Conservation (phyloP, 805 yeast species). For the Saccharomycopsis sp. region DNA sequence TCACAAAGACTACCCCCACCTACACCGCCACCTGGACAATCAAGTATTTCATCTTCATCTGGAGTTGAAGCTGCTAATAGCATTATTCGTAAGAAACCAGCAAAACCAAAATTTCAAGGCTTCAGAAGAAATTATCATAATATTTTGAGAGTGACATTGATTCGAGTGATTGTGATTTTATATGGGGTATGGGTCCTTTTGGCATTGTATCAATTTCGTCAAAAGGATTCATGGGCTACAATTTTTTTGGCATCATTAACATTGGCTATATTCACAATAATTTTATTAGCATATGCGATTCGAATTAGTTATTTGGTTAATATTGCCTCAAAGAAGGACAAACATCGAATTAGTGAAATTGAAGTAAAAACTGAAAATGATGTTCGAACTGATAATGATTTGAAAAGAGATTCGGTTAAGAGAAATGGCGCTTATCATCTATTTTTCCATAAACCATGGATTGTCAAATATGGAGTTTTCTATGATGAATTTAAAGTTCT, state of each 20-base stretch:
- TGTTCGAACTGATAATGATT: neutral
- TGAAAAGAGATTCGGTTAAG: neutral
- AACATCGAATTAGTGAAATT: conserved; percentile 22
- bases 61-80: neutral
- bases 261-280: conserved; percentile 25
- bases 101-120: conserved; percentile 19
- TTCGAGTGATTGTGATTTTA: conserved; percentile 26
- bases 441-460: conserved; percentile 28
- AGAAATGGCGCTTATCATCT: conserved; percentile 19
- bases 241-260: conserved; percentile 26
- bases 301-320: conserved; percentile 26
- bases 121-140: conserved; percentile 25
- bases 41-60: neutral
- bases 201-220: conserved; percentile 27
- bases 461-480: conserved; percentile 28
- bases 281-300: conserved; percentile 24
- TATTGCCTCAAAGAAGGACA: conserved; percentile 23
- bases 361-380: conserved; percentile 10
- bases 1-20: neutral
- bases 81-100: conserved; percentile 5
- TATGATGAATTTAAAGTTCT: conserved; percentile 28
- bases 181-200: conserved; percentile 30
- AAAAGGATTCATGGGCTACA: conserved; percentile 29
- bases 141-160: conserved; percentile 23
- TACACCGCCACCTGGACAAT: neutral